Conservation (phyloP, 2,329 filamentous ascomycete species). For the Diplocarpon mali region DNA sequence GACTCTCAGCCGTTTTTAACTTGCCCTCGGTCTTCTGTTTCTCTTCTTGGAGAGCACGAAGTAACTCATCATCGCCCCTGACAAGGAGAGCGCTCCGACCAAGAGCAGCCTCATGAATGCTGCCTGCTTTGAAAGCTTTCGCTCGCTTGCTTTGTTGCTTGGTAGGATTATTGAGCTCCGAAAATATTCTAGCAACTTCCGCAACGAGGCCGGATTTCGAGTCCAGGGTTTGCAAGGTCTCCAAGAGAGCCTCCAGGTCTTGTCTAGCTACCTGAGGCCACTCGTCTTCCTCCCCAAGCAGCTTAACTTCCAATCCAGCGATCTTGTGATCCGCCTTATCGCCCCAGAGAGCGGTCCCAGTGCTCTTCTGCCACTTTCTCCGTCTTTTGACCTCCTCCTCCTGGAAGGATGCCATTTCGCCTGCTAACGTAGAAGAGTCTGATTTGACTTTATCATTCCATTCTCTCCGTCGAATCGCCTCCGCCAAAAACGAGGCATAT, state of each 20-base stretch:
- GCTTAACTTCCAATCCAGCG: constrained; percentile 72
- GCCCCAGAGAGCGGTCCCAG: constrained; percentile 58
- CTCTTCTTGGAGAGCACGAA: constrained; percentile 68
- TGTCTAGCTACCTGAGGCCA: constrained; percentile 72
- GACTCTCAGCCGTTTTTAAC: constrained; percentile 74
- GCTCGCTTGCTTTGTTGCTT: constrained; percentile 78
- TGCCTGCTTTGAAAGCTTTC: constrained; percentile 94
- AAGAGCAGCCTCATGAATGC: constrained; percentile 79
- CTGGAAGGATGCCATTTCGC: constrained; percentile 85
- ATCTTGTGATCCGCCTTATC: constrained; percentile 58
- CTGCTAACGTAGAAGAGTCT: constrained; percentile 77
- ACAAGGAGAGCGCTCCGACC: constrained; percentile 79
- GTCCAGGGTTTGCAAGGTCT: constrained; percentile 51
- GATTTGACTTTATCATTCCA: constrained; percentile 86
- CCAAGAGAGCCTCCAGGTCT: constrained; percentile 66
- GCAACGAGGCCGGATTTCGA: constrained; percentile 55
- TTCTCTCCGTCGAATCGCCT: constrained; percentile 75
- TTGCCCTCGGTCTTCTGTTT: constrained; percentile 65
- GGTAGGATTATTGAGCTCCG: constrained; percentile 70
- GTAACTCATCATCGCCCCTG: constrained; percentile 76
- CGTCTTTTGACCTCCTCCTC: constrained; percentile 86
- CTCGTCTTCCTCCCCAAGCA: constrained; percentile 65
- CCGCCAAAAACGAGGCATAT: constrained; percentile 80
- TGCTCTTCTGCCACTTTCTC: constrained; percentile 80
- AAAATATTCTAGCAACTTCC: constrained; percentile 65